Evolutionary conservation across 768 basidiomycete genomes (phyloP).

Genomic region (Agaricus blazei): DNA sequence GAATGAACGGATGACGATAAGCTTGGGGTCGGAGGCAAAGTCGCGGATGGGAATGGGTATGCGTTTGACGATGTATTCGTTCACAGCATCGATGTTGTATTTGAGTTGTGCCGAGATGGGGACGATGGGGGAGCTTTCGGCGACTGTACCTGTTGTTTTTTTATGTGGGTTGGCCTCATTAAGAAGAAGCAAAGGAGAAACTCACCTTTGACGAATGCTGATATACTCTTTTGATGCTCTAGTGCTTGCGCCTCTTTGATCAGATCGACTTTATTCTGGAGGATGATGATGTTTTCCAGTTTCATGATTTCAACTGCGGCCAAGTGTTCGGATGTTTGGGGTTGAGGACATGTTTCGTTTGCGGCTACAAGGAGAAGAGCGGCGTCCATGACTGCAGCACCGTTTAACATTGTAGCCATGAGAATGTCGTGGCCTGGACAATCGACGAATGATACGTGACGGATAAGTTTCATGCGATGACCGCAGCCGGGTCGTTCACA

Average conservation of each 20-base stretch:
- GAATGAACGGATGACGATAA: slow-evolving; percentile 98
- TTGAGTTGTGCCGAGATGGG: slow-evolving; percentile 98
- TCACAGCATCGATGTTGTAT: slow-evolving; percentile 99
- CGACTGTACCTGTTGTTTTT: slow-evolving; percentile 78
- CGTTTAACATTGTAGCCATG: slow-evolving; percentile 99
- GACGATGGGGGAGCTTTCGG: slow-evolving; percentile 95
- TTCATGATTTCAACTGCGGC: slow-evolving; percentile 99
- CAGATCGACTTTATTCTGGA: slow-evolving; percentile 98
- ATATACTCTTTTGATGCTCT: slow-evolving; percentile 95
- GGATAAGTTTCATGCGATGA: slow-evolving; percentile 83
- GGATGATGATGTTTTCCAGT: slow-evolving; percentile 93
- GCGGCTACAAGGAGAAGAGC: slow-evolving; percentile 93
- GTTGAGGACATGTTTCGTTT: slow-evolving; percentile 98
- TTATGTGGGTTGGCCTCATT: not conserved
- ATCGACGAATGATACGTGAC: slow-evolving; percentile 99
- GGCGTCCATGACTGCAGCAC: slow-evolving; percentile 99
- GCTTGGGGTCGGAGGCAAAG: slow-evolving; percentile 84
- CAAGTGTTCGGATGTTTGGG: slow-evolving; percentile 97
- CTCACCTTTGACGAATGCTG: slow-evolving; percentile 90
- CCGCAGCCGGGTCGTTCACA: slow-evolving; percentile 94
- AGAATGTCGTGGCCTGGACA: slow-evolving; percentile 98
- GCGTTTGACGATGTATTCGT: slow-evolving; percentile 95
- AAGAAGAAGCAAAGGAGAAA: not conserved
- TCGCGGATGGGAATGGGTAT: slow-evolving; percentile 94
- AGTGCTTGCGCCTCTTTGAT: slow-evolving; percentile 93